Base-by-base conservation (phyloP, 2,329 filamentous ascomycete genomes). In the Fusarium sp. region DNA sequence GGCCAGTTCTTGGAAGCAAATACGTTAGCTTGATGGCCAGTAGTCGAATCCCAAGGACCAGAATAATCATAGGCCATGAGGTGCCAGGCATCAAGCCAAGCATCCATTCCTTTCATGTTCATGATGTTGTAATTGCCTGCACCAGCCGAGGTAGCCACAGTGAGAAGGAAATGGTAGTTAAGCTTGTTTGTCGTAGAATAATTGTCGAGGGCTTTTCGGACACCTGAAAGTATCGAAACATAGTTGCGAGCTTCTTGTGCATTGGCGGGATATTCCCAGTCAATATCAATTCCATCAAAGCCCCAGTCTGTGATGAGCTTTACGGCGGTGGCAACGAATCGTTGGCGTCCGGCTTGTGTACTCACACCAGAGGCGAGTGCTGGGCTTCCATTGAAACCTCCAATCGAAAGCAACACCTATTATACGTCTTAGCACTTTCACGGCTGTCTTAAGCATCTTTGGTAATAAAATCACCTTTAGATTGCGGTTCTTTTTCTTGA, bases 401-500 rank as follows among this genome's bases (percentile, higher is more conserved):
- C 93, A 62, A 96, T 64, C 11, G 61, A 64, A 43, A 64, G 53
- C 17, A 64, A 37, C 17, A 64, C 41, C 61, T 64, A 37, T 64
- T 13, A 20, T 64, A 25, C 15, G 22, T 52, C 41, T 64, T 65
- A 64, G 61, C 17, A 53, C 48, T 35, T 35, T 65, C 41, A 64
- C 41, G 19, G 39, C 4, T 4, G 13, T 19, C 19, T 15, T 2
- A 5, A 23, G 20, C 4, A 4, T 15, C 19, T n/a, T 48, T 44
- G 15, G 33, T 44, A 44, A 11, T 47, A 47, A 15, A 32, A 54
- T 39, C 45, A 91, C 84, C 79, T 96, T 96, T 58, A 96, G 79
- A 52, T 92, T 87, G 20, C 92, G 88, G 76, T 96, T 88, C 70
- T 84, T 80, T 79, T 93, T 90, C 82, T 96, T 96, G 52, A 92